Evolutionary conservation across 2,329 filamentous ascomycete genomes (phyloP).

Genomic region (Aspergillus quadricinctus): DNA sequence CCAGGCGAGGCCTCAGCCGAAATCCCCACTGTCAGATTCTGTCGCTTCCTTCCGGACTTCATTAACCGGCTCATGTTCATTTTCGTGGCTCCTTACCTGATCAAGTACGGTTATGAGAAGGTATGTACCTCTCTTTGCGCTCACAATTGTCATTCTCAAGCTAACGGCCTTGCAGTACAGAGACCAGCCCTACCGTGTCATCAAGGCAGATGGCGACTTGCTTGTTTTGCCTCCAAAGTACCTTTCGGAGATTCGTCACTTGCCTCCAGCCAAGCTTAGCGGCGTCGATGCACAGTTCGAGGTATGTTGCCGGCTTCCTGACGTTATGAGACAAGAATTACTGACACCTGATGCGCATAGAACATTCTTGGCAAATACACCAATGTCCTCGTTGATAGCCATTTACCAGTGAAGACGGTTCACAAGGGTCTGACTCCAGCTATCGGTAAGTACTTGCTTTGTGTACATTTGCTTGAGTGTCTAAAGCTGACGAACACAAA

Average conservation of each 20-base stretch:
- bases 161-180: conserved; percentile 21
- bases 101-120: conserved; percentile 24
- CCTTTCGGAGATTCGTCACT: conserved; percentile 18
- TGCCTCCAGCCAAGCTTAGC: conserved; percentile 17
- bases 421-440: conserved; percentile 21
- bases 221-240: conserved; percentile 26
- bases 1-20: neutral
- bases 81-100: conserved; percentile 17
- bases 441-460: conserved; percentile 11
- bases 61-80: conserved; percentile 25
- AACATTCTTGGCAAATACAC: conserved; percentile 26
- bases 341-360: conserved; percentile 8
- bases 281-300: conserved; percentile 26
- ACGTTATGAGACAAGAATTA: neutral
- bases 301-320: conserved; percentile 8
- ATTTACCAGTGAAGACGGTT: conserved; percentile 21
- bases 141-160: neutral
- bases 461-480: neutral
- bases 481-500: neutral
- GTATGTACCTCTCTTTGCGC: conserved; percentile 3
- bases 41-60: conserved; percentile 17
- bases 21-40: conserved; percentile 21
- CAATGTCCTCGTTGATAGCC: conserved; percentile 22
- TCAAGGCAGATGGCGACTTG: conserved; percentile 27
- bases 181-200: conserved; percentile 22